Conservation (phyloP, 2,329 filamentous ascomycete genomes). For the Falciphora oryzae region DNA sequence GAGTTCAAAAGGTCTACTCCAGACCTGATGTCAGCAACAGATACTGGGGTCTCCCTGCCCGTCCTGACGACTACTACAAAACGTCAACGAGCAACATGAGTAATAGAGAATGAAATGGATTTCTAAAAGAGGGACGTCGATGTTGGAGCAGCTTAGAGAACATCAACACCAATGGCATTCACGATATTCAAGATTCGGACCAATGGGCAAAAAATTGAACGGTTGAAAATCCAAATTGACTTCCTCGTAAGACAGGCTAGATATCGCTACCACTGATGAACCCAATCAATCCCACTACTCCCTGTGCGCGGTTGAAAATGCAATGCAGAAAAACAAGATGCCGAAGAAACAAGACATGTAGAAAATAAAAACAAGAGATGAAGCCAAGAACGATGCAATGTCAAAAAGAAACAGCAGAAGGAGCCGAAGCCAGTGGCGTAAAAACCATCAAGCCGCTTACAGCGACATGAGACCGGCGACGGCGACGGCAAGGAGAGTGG, state of each 20-base stretch:
- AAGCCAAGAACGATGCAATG: background rate
- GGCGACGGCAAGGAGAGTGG: constrained; percentile 10
- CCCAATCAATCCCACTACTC: no score
- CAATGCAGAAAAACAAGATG: background rate
- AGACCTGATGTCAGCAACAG: no score
- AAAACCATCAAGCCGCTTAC: constrained; percentile 2
- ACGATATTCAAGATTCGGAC: no score
- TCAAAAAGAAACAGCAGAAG: background rate
- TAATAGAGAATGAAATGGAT: no score
- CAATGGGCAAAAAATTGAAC: background rate
- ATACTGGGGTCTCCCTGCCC: no score
- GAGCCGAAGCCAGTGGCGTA: no score
- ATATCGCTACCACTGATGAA: background rate
- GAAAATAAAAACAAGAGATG: background rate
- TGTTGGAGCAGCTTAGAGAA: no score
- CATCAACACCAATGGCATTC: no score
- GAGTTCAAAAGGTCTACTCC: no score
- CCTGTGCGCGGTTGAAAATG: background rate
- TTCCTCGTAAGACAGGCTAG: background rate
- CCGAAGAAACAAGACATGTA: background rate
- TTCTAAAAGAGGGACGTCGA: no score
- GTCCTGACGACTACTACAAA: no score
- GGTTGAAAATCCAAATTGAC: background rate
- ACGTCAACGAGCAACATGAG: no score
- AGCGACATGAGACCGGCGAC: constrained; percentile 9